Conservation (phyloP, 1,139 yeast species). For the Blastobotrys aristatus region DNA sequence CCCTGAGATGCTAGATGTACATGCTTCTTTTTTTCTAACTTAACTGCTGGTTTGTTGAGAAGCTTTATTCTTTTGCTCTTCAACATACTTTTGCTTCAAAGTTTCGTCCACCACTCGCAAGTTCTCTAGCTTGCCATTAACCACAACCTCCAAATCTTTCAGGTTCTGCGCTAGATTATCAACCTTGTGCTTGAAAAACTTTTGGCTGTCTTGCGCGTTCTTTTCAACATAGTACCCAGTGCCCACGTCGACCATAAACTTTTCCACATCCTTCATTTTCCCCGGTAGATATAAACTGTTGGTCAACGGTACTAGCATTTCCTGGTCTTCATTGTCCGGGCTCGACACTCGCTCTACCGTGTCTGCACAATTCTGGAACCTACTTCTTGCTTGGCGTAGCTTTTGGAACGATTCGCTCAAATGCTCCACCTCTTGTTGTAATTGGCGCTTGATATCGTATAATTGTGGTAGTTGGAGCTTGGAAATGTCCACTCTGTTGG, state of each 20-base stretch:
- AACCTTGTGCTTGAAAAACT: constrained; percentile 71
- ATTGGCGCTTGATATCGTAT: constrained; percentile 73
- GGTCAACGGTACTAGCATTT: constrained; percentile 79
- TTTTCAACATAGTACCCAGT: constrained; percentile 94
- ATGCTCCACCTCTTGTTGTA: constrained; percentile 83
- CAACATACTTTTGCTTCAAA: constrained; percentile 9
- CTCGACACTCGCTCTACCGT: constrained; percentile 58
- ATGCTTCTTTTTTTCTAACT: too few species aligned
- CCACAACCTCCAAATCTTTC: constrained; percentile 65
- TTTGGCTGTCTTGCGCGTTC: constrained; percentile 49
- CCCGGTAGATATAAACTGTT: constrained; percentile 91
- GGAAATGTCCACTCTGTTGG: constrained; percentile 47
- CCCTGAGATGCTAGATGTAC: too few species aligned
- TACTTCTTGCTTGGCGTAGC: constrained; percentile 73
- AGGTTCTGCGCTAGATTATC: constrained; percentile 68
- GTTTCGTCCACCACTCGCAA: constrained; percentile 32
- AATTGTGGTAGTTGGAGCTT: constrained; percentile 78
- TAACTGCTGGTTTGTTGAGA: too few species aligned
- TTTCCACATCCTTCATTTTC: constrained; percentile 52
- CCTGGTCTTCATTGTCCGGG: constrained; percentile 41
- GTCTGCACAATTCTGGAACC: constrained; percentile 73
- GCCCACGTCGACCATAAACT: constrained; percentile 88
- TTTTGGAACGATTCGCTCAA: constrained; percentile 82
- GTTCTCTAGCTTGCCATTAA: constrained; percentile 37
- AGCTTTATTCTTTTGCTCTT: constrained; percentile 9